Evolutionary conservation across 176 grass and related monocot species (phyloP), one percentile per base, ranked within the genome.

Genomic region (Eragrostis nindensis): DNA sequence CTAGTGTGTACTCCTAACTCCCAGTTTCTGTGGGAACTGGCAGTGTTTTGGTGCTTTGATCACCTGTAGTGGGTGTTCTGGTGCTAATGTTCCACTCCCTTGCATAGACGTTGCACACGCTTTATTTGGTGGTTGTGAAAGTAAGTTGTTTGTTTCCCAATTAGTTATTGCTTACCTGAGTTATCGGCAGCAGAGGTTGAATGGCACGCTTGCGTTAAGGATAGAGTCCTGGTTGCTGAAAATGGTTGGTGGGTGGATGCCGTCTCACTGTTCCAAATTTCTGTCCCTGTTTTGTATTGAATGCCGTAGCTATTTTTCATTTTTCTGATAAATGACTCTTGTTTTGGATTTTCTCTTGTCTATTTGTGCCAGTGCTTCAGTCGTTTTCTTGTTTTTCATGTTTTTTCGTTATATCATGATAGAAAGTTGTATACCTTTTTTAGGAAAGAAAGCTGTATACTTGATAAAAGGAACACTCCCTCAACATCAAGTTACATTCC

Each of bases 371-470:
- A 81, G 39, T 24, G 8, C 39, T 42, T 57, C 11, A 56, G 40
- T 75, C 41, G 10, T 46, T 64, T n/a, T 83, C 39, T 67, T 77
- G 17, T 76, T 77, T 77, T 56, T 72, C 17, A 39, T 89, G n/a
- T n/a, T n/a, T 74, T 61, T 27, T 27, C 22, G 13, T 61, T 40
- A 66, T 57, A 9, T 27, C 15, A 87, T 17, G 15, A n/a, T 56
- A 86, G 60, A 67, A 22, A 57, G 46, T 25, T 46, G 66, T 45
- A 55, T 64, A 19, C 48, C 32, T 36, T 36, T 36, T 36, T 36
- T 1, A 36, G 32, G 32, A 36, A 36, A 86, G 60, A 67, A 22
- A 57, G 46, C 36, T 46, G 66, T 45, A 55, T 64, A 19, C 48
- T 57, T 76, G 46, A 78, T 19, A 82, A 46, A 36, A 18, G 17